Base-by-base conservation (phyloP, 805 yeast genomes). In the Suhomyces sp. region DNA sequence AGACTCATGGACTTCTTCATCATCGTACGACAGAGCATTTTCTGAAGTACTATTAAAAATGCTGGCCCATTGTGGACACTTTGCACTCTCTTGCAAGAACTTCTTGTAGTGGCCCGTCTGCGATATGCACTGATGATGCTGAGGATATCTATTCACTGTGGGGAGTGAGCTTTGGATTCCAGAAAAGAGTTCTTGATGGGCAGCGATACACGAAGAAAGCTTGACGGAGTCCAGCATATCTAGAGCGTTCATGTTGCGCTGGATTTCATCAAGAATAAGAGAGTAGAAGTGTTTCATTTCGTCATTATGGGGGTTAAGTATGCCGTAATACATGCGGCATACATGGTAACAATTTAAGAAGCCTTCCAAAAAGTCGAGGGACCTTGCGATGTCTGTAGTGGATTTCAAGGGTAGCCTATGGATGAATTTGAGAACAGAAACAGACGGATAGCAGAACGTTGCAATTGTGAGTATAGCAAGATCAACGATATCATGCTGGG, bases 61-160 rank as follows among this genome's bases (percentile, higher is more conserved):
- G 13, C 23, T 23, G 8, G 31, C 31, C 49, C 44, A 47, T 13
- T 22, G 15, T 56, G 54, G 50, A 40, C 4, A 8, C 12, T 24
- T n/a, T 33, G 33, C 42, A 38, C 41, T 46, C 8, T 12, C 41
- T 19, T 12, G 17, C 33, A 48, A 19, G 33, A 41, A 48, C 33
- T 50, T 51, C 23, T 31, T 46, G 46, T 41, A 42, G 44, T 47
- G 13, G 23, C 46, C 52, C 4, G 51, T 41, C 15, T 15, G 23
- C 15, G 49, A 22, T 17, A 36, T 24, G 15, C 23, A n/a, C 31
- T 33, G 27, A 22, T 47, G 15, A 9, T 36, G 31, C 7, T 9
- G 31, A 35, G 49, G 15, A n/a, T 36, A 15, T 19, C 44, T 19
- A 5, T 47, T 33, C 23, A 47, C 49, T 9, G 49, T 47, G 6